phyloP scores from a whole-genome alignment of 192 early-diverging fungal genomes.

The Funneliformis mosseae region DNA sequence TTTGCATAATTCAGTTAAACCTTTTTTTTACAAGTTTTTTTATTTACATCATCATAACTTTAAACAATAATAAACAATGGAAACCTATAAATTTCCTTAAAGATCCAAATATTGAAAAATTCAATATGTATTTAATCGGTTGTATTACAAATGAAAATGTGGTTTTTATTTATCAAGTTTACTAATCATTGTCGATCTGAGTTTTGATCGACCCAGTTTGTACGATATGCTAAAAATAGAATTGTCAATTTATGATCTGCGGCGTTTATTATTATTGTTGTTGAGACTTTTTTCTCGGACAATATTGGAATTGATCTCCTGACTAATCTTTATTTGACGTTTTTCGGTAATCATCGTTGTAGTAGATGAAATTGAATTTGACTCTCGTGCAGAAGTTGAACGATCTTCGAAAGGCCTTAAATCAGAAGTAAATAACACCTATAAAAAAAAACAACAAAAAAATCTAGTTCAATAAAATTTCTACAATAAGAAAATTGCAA shows the following conservation, averaged over 20 bases:
- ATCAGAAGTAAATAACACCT: conserved; percentile 27
- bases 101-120: background rate
- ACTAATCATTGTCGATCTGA: background rate
- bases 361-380: background rate
- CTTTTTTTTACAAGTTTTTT: too few relatives aligned
- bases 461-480: background rate
- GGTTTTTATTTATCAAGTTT: background rate
- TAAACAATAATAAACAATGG: background rate
- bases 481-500: background rate
- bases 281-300: background rate
- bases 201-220: background rate
- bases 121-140: background rate
- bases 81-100: background rate
- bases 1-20: too few relatives aligned
- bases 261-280: background rate
- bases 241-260: background rate
- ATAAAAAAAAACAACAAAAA: background rate
- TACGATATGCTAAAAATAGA: background rate
- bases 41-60: background rate
- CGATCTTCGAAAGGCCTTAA: conserved; percentile 13
- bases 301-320: background rate
- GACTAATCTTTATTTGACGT: background rate
- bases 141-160: background rate
- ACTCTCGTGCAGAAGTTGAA: background rate
- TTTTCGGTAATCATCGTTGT: background rate